Percentiles rank a stretch among this genome's conserved stretches.
phyloP scores from a whole-genome alignment of 345 rosid species.

The Hirschfeldia incana region DNA sequence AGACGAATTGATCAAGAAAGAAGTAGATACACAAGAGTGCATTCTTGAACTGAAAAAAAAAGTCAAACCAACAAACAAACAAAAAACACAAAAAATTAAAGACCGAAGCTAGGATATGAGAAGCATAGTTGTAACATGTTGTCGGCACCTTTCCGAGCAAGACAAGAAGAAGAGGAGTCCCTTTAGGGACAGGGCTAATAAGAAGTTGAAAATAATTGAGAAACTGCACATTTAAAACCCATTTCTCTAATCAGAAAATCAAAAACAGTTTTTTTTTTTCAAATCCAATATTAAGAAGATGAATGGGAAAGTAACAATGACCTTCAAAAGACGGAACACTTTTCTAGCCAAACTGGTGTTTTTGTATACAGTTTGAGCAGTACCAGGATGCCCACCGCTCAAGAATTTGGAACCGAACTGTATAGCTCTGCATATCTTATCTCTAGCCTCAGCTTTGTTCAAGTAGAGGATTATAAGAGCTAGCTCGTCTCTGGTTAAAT shows the following conservation, averaged over 20 bases:
- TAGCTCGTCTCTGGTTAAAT: constrained; percentile 83
- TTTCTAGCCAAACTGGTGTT: constrained; percentile 95
- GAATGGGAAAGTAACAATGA: constrained; percentile 18
- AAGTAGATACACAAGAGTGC: constrained; percentile 83
- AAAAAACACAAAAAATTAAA: constrained; percentile 2
- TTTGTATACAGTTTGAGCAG: constrained; percentile 90
- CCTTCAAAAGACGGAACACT: constrained; percentile 98
- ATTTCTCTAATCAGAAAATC: background rate
- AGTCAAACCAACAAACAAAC: constrained; percentile 1
- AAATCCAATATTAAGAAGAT: constrained; percentile 3
- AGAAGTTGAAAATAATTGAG: constrained; percentile 88
- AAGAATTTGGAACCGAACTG: constrained; percentile 93
- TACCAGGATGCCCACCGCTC: constrained; percentile 90
- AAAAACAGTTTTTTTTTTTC: background rate
- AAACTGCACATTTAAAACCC: constrained; percentile 50
- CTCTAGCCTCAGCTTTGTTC: constrained; percentile 98
- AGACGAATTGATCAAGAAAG: constrained; percentile 95
- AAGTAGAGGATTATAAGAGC: constrained; percentile 78
- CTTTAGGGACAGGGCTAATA: constrained; percentile 83
- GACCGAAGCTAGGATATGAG: background rate
- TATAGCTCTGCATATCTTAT: constrained; percentile 98
- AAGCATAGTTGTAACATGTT: background rate
- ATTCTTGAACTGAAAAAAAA: constrained; percentile 75
- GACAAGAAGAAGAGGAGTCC: constrained; percentile 87
- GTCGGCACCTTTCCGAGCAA: constrained; percentile 77